Conservation (phyloP, 768 basidiomycete species). For the Harrya chromipes region DNA sequence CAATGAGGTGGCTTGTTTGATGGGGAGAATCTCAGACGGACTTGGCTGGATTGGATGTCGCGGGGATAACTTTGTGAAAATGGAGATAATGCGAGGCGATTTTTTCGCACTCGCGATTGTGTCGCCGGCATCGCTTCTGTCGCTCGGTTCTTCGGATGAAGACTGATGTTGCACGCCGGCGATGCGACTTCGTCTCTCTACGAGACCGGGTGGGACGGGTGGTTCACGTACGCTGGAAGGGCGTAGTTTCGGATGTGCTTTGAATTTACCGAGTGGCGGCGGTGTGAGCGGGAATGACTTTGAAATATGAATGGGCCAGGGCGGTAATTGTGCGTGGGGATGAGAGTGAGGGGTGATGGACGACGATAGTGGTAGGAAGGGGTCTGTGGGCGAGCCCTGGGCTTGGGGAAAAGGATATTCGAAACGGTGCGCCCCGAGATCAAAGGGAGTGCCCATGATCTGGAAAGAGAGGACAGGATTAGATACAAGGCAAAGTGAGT, state of each 20-base stretch:
- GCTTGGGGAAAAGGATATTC: constrained; percentile 32
- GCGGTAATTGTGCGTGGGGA: constrained; percentile 23
- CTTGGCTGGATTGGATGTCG: constrained; percentile 1
- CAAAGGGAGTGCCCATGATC: constrained; percentile 35
- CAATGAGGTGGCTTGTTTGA: constrained; percentile 11
- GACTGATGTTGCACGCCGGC: constrained; percentile 22
- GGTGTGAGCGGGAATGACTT: constrained; percentile 31
- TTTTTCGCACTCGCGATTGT: constrained; percentile 7
- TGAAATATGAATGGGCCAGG: constrained; percentile 27
- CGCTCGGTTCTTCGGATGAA: constrained; percentile 29
- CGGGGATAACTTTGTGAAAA: neutral
- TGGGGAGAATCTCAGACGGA: neutral
- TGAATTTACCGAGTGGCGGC: constrained; percentile 28
- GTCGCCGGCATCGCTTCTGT: constrained; percentile 27
- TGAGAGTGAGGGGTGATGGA: constrained; percentile 22
- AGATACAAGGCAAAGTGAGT: neutral
- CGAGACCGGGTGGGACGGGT: constrained; percentile 31
- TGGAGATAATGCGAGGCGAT: constrained; percentile 4
- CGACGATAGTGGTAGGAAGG: constrained; percentile 23
- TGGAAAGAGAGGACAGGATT: constrained; percentile 4
- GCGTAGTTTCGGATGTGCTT: constrained; percentile 31
- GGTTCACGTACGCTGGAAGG: constrained; percentile 27
- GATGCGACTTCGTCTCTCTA: constrained; percentile 26
- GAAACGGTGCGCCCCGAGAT: constrained; percentile 32
- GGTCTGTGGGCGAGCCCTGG: constrained; percentile 30